Evolutionary conservation across 805 yeast genomes (phyloP), one percentile per base, ranked within the genome.

Genomic region (Barnettozyma californica): DNA sequence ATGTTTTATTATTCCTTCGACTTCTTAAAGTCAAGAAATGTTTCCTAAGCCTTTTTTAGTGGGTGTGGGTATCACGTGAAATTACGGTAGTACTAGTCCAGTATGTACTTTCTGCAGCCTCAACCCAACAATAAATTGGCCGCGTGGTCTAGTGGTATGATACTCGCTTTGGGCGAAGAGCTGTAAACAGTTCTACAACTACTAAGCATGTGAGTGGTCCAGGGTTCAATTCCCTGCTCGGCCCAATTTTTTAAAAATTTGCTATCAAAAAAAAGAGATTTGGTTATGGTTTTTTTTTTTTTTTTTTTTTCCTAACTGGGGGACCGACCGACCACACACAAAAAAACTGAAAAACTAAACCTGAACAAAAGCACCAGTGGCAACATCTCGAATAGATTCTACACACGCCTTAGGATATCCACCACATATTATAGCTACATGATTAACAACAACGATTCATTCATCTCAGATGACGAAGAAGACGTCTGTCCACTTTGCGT

Each of bases 401-500:
- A 9, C 16, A 13, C n/a, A n/a, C n/a, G n/a, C n/a, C n/a, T n/a
- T n/a, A n/a, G n/a, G n/a, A n/a, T n/a, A n/a, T n/a, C n/a, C n/a
- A n/a, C n/a, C n/a, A n/a, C n/a, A n/a, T n/a, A n/a, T n/a, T n/a
- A 29, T 10, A 29, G n/a, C 33, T 29, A 29, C 33, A 29, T 62
- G 61, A 57, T 61, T 33, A 58, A 57, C 47, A 61, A 60, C 42
- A 68, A 67, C 60, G 86, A 81, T 60, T 69, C 81, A 29, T 81
- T 82, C 56, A 74, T 83, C 52, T 81, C 88, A 38, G 95, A 87
- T 58, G 90, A 84, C 50, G 94, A 86, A 58, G 92, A 83, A 57
- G 95, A 87, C 55, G 74, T 76, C 56, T 84, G 84, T 70, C 99
- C 99, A 48, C 78, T 94, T 54, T 94, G 99, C 73, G 92, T 91